These are phyloP conservation scores for Tremella fuciformis DNA, from an alignment of 768 basidiomycete species.

Conservation along the genomic window DNA sequence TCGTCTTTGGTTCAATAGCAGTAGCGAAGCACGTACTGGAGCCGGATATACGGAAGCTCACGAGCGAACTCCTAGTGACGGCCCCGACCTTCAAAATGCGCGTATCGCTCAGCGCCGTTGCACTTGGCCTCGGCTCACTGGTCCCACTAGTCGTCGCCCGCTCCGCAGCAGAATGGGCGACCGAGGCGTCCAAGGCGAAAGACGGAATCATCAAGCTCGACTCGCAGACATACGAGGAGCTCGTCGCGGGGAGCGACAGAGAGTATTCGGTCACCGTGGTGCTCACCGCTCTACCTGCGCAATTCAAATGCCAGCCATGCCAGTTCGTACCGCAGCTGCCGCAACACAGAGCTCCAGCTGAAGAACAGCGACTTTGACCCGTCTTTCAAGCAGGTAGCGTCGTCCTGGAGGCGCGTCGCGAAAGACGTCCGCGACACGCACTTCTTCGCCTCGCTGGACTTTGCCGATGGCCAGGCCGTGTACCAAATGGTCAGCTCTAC, in stretches of 20 bases:
- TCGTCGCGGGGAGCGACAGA: constrained; percentile 63
- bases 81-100: no score
- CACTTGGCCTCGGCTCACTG: neutral
- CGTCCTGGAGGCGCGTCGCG: constrained; percentile 71
- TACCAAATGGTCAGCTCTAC: constrained; percentile 68
- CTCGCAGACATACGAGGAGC: constrained; percentile 68
- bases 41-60: no score
- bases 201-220: constrained; percentile 81
- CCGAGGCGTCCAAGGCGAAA: constrained; percentile 64
- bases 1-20: no score
- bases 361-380: constrained; percentile 75
- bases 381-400: constrained; percentile 72
- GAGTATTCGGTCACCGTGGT: constrained; percentile 85
- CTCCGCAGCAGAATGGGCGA: constrained; percentile 59
- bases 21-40: no score
- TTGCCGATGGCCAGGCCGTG: constrained; percentile 67
- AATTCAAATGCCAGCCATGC: constrained; percentile 88
- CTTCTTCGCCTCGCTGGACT: constrained; percentile 91
- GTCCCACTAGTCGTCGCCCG: constrained; percentile 25
- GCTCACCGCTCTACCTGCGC: constrained; percentile 78
- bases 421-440: constrained; percentile 68
- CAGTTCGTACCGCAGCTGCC: constrained; percentile 59
- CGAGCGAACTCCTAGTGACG: no score
- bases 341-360: constrained; percentile 7
- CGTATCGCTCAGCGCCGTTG: no score